phyloP scores from a whole-genome alignment of 352 stramenopile genomes.

The Globisporangium recalcitrans region DNA sequence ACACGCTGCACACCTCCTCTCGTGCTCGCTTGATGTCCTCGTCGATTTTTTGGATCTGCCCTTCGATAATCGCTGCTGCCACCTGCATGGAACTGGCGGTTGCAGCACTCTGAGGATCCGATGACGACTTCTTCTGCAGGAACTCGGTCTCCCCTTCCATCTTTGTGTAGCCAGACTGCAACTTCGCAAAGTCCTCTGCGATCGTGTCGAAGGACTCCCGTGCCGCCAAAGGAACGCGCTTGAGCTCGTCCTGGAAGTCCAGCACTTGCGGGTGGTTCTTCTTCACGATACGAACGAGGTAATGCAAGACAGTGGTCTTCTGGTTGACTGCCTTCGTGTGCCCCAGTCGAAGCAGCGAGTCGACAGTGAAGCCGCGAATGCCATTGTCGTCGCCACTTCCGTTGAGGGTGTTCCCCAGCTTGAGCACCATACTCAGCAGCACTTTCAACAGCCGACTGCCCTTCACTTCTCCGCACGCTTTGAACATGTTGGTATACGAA shows the following conservation, averaged over 20 bases:
- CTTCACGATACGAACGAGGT: slow-evolving; percentile 94
- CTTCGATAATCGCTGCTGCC: slow-evolving; percentile 31
- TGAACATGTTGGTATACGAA: slow-evolving; percentile 80
- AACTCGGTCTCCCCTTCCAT: slow-evolving; percentile 42
- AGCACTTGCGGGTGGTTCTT: slow-evolving; percentile 92
- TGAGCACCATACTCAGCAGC: slow-evolving; percentile 95
- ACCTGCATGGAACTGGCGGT: slow-evolving; percentile 32
- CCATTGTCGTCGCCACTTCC: slow-evolving; percentile 82
- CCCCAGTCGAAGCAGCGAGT: slow-evolving; percentile 90
- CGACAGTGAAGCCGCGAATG: slow-evolving; percentile 94
- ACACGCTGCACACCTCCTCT: slow-evolving; percentile 64
- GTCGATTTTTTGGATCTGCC: slow-evolving; percentile 38
- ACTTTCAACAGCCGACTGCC: slow-evolving; percentile 90
- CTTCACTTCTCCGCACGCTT: slow-evolving; percentile 92
- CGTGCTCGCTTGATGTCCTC: slow-evolving; percentile 29
- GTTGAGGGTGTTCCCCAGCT: slow-evolving; percentile 96
- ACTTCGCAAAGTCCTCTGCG: slow-evolving; percentile 53
- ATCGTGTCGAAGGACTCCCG: slow-evolving; percentile 72
- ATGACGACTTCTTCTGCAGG: slow-evolving; percentile 34
- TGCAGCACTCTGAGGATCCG: neutral
- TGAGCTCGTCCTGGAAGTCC: slow-evolving; percentile 90
- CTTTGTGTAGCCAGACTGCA: slow-evolving; percentile 44
- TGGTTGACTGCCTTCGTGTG: slow-evolving; percentile 96
- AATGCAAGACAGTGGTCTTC: slow-evolving; percentile 98
- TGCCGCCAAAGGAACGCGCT: slow-evolving; percentile 78